These are phyloP conservation scores for Erodium moschatum DNA, from an alignment of 441 rosid species.

Conservation along the genomic window DNA sequence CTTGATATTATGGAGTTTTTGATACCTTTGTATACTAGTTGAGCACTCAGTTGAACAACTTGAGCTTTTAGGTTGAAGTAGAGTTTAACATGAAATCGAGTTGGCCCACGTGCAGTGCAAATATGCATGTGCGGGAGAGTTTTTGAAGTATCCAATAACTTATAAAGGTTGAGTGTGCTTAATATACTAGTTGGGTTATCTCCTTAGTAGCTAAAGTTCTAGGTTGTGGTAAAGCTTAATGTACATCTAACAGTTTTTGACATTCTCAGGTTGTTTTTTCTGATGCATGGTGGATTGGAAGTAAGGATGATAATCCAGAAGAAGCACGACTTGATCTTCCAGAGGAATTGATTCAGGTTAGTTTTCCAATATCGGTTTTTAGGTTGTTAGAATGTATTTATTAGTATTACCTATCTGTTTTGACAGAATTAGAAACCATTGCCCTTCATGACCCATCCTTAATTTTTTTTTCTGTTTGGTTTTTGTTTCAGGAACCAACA, in stretches of 20 bases:
- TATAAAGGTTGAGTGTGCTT: background rate
- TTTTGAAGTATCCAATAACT: background rate
- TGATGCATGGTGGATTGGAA: conserved; percentile 96
- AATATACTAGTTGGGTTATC: background rate
- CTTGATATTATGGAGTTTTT: too few relatives aligned
- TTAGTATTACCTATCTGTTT: background rate
- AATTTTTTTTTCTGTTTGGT: conserved; percentile 13
- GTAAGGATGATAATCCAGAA: conserved; percentile 71
- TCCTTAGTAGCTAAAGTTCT: background rate
- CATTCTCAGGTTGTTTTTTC: conserved; percentile 68
- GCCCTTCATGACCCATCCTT: background rate
- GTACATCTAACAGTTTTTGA: conserved; percentile 9
- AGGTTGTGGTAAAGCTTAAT: background rate
- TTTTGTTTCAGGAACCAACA: conserved; percentile 41
- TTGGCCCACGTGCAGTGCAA: too few relatives aligned
- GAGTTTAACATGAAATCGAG: too few relatives aligned
- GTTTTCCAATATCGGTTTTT: conserved; percentile 9
- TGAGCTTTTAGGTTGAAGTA: too few relatives aligned
- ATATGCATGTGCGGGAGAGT: background rate
- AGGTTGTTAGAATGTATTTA: background rate
- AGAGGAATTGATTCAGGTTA: conserved; percentile 59
- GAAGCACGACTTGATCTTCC: conserved; percentile 76
- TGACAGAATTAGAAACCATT: conserved; percentile 4
- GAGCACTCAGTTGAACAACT: too few relatives aligned
- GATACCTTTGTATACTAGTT: too few relatives aligned